Evolutionary conservation across 768 basidiomycete genomes (phyloP).

Genomic region (Sporobolomyces pararoseus): DNA sequence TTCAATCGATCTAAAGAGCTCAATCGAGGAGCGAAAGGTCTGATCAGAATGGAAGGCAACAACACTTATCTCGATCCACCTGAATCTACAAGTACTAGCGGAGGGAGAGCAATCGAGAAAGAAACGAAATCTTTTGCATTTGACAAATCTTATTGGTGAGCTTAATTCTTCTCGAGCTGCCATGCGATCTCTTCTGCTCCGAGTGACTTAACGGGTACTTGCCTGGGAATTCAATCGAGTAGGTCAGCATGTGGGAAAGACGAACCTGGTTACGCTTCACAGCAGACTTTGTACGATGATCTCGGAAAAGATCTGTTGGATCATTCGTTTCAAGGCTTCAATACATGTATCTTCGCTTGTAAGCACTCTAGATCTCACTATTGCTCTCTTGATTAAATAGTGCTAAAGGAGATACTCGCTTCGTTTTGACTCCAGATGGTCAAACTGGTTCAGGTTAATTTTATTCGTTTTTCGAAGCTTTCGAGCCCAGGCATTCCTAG

Average conservation of each 20-base stretch:
- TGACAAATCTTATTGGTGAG: conserved; percentile 92
- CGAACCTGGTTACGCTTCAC: conserved; percentile 85
- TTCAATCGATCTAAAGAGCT: conserved; percentile 69
- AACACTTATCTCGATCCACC: conserved; percentile 90
- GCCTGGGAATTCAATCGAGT: neutral
- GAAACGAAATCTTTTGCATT: conserved; percentile 87
- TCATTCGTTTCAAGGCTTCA: conserved; percentile 93
- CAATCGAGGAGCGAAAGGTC: conserved; percentile 83
- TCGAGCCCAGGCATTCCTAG: too few species aligned
- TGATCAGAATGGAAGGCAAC: conserved; percentile 92
- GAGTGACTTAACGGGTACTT: too few species aligned
- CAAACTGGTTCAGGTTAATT: conserved; percentile 44
- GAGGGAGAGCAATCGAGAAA: conserved; percentile 63
- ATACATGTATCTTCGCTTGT: conserved; percentile 99
- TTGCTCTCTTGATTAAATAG: too few species aligned
- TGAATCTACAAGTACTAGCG: conserved; percentile 55
- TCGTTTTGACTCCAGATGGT: conserved; percentile 40
- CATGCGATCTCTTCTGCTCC: too few species aligned
- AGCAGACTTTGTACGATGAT: conserved; percentile 91
- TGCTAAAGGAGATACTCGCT: too few species aligned
- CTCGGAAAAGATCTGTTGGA: conserved; percentile 89
- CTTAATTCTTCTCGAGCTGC: too few species aligned
- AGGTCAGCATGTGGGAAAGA: conserved; percentile 73
- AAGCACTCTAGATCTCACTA: too few species aligned
- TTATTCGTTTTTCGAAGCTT: neutral